Evolutionary conservation across 2,329 filamentous ascomycete species (phyloP).

Genomic region (Capronia coronata): DNA sequence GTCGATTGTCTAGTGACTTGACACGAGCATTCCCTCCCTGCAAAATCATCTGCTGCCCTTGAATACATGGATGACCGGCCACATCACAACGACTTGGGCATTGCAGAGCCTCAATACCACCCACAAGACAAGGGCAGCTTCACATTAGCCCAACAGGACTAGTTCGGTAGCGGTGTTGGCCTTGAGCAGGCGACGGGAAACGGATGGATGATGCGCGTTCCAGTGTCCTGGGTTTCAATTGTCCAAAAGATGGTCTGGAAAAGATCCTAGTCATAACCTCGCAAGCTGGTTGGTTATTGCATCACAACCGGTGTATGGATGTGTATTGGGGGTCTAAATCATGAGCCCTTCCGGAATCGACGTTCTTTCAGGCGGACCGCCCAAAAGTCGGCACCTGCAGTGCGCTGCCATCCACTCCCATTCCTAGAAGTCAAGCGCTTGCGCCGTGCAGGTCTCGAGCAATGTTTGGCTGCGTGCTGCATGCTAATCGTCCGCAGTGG

Average conservation of each 20-base stretch:
- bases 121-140: neutral
- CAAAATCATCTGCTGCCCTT: neutral
- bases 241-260: neutral
- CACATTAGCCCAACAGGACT: neutral
- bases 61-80: neutral
- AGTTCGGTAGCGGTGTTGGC: neutral
- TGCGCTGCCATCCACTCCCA: neutral
- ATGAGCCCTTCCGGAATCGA: neutral
- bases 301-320: slow-evolving; percentile 7
- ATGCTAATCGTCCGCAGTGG: neutral
- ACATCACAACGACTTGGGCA: neutral
- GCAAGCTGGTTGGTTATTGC: neutral
- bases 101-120: neutral
- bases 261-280: neutral
- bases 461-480: too few species aligned
- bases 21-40: neutral
- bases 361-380: neutral
- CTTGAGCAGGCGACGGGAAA: neutral
- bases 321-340: neutral
- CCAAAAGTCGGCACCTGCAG: neutral
- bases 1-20: neutral
- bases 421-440: neutral
- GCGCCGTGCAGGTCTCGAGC: neutral
- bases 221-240: neutral
- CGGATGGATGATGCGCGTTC: too few species aligned